These are phyloP conservation scores for Mariannaea sp. DNA, from an alignment of 2,329 filamentous ascomycete species.

Conservation along the genomic window DNA sequence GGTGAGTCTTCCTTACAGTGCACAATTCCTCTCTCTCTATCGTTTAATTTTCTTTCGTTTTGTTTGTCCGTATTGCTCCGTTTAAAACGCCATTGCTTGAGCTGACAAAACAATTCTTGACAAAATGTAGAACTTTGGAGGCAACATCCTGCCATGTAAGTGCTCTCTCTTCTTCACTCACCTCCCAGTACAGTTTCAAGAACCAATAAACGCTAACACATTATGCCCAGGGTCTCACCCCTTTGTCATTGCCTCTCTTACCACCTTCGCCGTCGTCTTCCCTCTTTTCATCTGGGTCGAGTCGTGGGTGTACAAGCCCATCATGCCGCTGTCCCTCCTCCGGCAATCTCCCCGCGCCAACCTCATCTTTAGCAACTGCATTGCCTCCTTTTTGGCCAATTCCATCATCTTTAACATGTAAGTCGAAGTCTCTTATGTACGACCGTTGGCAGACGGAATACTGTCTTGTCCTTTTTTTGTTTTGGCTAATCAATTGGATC, in stretches of 20 bases:
- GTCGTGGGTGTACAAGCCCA: constrained; percentile 54
- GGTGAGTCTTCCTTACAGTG: constrained; percentile 44
- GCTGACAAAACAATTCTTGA: neutral
- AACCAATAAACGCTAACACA: neutral
- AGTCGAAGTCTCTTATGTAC: constrained; percentile 32
- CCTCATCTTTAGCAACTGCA: constrained; percentile 60
- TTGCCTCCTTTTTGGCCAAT: constrained; percentile 57
- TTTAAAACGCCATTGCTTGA: no score
- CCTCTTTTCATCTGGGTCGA: constrained; percentile 60
- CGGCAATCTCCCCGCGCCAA: constrained; percentile 57
- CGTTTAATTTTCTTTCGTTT: neutral
- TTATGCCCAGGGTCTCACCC: constrained; percentile 59
- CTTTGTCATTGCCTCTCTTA: constrained; percentile 57
- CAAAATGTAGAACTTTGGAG: constrained; percentile 66
- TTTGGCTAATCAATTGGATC: no score
- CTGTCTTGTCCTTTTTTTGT: no score
- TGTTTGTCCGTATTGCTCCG: neutral
- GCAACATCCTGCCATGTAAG: constrained; percentile 65
- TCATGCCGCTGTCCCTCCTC: constrained; percentile 64
- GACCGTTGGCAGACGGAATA: no score
- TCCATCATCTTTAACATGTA: constrained; percentile 64
- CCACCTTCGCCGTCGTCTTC: constrained; percentile 53
- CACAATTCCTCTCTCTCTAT: neutral
- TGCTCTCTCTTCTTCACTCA: neutral
- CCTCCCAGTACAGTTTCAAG: neutral